Conservation (phyloP, 495 filamentous ascomycete genomes). For the Hypoxylon subgilvum region DNA sequence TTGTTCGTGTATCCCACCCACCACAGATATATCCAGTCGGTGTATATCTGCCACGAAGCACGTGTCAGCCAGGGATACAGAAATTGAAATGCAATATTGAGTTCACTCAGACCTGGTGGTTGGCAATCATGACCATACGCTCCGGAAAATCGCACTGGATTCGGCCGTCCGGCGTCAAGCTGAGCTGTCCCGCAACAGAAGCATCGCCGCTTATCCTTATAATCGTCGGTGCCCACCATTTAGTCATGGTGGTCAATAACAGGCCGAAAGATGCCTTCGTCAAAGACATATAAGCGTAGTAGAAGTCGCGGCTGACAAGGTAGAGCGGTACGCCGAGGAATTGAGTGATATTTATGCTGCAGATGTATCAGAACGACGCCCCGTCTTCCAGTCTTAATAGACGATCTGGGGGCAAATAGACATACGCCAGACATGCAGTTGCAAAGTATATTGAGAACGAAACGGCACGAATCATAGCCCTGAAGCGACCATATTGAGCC, state of each 20-base stretch:
- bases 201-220: slow-evolving; percentile 79
- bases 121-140: slow-evolving; percentile 78
- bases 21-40: slow-evolving; percentile 89
- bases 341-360: slow-evolving; percentile 69
- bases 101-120: slow-evolving; percentile 68
- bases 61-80: slow-evolving; percentile 13
- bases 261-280: slow-evolving; percentile 80
- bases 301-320: slow-evolving; percentile 69
- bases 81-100: neutral
- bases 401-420: slow-evolving; percentile 11
- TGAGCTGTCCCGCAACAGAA: slow-evolving; percentile 71
- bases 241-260: slow-evolving; percentile 73
- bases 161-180: slow-evolving; percentile 66
- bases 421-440: slow-evolving; percentile 56
- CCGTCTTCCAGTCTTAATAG: neutral
- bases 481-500: slow-evolving; percentile 69
- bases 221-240: slow-evolving; percentile 80
- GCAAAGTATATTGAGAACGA: slow-evolving; percentile 70
- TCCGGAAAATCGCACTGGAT: slow-evolving; percentile 77
- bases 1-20: slow-evolving; percentile 78
- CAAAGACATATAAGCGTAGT: slow-evolving; percentile 78
- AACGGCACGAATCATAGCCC: slow-evolving; percentile 69
- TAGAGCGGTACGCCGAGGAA: slow-evolving; percentile 74
- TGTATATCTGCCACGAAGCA: slow-evolving; percentile 66
- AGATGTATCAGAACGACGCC: slow-evolving; percentile 14